phyloP scores from a whole-genome alignment of 202 grass and related monocot genomes.

The Miscanthus sacchariflorus region DNA sequence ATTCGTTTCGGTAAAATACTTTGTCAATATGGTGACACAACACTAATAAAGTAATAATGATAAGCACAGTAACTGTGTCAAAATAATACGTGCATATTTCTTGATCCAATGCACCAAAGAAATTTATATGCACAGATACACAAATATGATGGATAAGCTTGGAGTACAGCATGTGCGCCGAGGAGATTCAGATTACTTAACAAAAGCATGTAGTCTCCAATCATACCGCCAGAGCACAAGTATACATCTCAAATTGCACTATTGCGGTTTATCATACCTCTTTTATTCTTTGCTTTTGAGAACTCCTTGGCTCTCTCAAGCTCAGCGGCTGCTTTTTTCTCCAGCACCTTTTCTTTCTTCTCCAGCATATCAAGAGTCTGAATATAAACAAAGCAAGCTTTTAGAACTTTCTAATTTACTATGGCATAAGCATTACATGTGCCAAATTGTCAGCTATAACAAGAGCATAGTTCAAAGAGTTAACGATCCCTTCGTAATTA shows the following conservation, averaged over 20 bases:
- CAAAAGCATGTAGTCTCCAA: background rate
- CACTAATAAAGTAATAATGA: background rate
- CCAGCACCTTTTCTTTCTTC: conserved; percentile 77
- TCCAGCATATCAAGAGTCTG: conserved; percentile 82
- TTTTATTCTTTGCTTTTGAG: conserved; percentile 81
- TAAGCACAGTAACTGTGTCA: background rate
- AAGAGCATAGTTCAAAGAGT: background rate
- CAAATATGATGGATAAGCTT: background rate
- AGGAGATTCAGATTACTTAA: background rate
- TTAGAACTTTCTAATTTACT: conserved; percentile 41
- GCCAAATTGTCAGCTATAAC: background rate
- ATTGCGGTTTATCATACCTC: conserved; percentile 40
- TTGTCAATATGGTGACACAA: background rate
- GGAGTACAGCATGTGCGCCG: background rate
- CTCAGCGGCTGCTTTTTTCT: conserved; percentile 68
- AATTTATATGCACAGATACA: conserved; percentile 3
- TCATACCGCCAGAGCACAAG: background rate
- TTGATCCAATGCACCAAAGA: background rate
- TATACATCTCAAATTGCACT: background rate
- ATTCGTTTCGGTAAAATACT: background rate
- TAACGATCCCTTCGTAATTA: background rate
- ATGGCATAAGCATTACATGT: conserved; percentile 1
- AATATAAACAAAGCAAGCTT: conserved; percentile 17
- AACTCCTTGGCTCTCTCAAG: conserved; percentile 78
- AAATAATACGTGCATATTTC: background rate